Evolutionary conservation across 352 stramenopile genomes (phyloP).

Genomic region (Phytophthora kernoviae): DNA sequence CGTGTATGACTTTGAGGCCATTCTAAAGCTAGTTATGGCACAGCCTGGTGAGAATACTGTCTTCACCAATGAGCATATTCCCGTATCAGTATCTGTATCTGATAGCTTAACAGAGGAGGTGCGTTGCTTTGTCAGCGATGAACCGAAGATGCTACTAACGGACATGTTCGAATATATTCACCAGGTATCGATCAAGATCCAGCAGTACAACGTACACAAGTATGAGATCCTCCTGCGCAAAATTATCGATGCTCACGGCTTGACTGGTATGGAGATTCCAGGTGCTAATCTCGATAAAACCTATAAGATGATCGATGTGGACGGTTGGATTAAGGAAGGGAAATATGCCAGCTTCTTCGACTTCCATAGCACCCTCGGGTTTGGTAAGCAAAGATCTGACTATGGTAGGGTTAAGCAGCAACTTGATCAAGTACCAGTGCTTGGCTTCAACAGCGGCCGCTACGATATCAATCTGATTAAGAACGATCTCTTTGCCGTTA

Average conservation of each 20-base stretch:
- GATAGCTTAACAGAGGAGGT: not conserved
- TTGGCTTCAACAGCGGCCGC: not conserved
- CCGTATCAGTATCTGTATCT: not conserved
- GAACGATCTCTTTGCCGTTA: not conserved
- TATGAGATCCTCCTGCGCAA: not conserved
- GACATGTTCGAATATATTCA: not conserved
- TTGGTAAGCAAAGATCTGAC: not conserved
- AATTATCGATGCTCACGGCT: not conserved
- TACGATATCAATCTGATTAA: slow-evolving; percentile 26
- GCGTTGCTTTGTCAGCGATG: not conserved
- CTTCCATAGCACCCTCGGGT: not conserved
- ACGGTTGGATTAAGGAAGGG: not conserved
- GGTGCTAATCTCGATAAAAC: not conserved
- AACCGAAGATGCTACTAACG: not conserved
- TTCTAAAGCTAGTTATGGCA: no score
- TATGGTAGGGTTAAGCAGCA: not conserved
- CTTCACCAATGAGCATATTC: not conserved
- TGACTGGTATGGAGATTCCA: not conserved
- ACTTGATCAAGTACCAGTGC: not conserved
- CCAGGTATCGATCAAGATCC: not conserved
- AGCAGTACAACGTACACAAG: not conserved
- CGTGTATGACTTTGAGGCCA: no score
- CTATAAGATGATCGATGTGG: not conserved
- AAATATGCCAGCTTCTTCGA: not conserved
- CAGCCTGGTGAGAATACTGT: not conserved